phyloP scores from a whole-genome alignment of 257 asterid genomes.

The Mentha longifolia region DNA sequence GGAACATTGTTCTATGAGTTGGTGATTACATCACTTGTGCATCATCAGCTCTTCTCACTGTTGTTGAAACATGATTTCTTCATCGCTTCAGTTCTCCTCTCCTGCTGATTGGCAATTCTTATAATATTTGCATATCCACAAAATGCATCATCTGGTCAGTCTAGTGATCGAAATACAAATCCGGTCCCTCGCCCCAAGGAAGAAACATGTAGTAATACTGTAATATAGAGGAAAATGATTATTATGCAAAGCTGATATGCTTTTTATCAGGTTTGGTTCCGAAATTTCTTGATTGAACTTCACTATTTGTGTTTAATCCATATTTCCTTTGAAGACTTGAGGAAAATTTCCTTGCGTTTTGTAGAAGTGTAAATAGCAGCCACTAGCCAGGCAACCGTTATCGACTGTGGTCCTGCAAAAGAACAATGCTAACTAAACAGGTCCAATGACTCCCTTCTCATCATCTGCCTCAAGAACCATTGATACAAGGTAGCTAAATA shows the following conservation, averaged over 20 bases:
- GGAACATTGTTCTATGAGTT: background rate
- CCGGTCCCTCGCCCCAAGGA: background rate
- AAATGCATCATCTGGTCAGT: background rate
- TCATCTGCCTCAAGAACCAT: background rate
- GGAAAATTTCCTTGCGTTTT: background rate
- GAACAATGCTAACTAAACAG: background rate
- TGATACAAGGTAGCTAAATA: constrained; percentile 26
- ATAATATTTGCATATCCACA: background rate
- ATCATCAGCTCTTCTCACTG: background rate
- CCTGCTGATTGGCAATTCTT: background rate
- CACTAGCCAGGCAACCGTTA: background rate
- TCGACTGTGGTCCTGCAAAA: background rate
- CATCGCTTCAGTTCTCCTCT: background rate
- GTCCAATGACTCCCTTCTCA: background rate
- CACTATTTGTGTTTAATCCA: background rate
- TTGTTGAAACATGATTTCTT: background rate
- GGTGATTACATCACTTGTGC: background rate
- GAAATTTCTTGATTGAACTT: background rate
- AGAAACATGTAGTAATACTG: background rate
- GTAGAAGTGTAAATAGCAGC: background rate
- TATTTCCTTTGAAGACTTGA: background rate
- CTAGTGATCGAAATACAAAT: background rate
- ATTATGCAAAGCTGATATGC: background rate
- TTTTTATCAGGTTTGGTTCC: constrained; percentile 13
- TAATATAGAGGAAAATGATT: no score